phyloP scores from a whole-genome alignment of 352 stramenopile species.

The Salisapilia sapeloensis region DNA sequence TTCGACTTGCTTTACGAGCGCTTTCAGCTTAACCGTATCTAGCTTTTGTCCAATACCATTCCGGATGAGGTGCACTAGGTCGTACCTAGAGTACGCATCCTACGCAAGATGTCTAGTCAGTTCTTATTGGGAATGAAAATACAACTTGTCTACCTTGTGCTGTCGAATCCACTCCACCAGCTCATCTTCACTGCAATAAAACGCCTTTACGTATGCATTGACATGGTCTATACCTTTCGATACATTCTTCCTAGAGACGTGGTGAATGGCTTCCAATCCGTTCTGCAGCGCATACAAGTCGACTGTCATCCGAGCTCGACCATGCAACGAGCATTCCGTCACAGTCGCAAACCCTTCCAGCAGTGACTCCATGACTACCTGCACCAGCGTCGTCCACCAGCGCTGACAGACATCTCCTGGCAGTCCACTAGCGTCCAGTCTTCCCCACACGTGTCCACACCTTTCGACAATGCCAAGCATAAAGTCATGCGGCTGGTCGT shows the following conservation, averaged over 20 bases:
- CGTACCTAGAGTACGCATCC: conserved; percentile 32
- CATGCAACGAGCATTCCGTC: conserved; percentile 85
- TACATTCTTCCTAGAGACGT: conserved; percentile 30
- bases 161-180: conserved; percentile 64
- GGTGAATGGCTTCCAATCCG: conserved; percentile 67
- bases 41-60: conserved; percentile 54
- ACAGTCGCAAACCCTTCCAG: conserved; percentile 86
- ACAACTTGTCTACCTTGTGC: conserved; percentile 57
- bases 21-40: too few species aligned
- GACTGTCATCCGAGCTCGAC: conserved; percentile 92
- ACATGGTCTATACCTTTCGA: conserved; percentile 44
- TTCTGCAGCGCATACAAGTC: conserved; percentile 86
- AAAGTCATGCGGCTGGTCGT: conserved; percentile 63
- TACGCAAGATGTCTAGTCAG: conserved; percentile 6
- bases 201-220: conserved; percentile 79
- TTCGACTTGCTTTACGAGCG: too few species aligned
- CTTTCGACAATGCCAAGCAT: conserved; percentile 60
- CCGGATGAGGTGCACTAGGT: conserved; percentile 47
- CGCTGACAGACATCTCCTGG: conserved; percentile 46
- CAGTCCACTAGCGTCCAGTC: conserved; percentile 42
- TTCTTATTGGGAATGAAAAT: neutral
- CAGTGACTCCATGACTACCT: conserved; percentile 79
- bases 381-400: conserved; percentile 70
- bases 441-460: conserved; percentile 64
- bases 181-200: conserved; percentile 76